Conservation (phyloP, 441 rosid species). For the Populus hybrid region DNA sequence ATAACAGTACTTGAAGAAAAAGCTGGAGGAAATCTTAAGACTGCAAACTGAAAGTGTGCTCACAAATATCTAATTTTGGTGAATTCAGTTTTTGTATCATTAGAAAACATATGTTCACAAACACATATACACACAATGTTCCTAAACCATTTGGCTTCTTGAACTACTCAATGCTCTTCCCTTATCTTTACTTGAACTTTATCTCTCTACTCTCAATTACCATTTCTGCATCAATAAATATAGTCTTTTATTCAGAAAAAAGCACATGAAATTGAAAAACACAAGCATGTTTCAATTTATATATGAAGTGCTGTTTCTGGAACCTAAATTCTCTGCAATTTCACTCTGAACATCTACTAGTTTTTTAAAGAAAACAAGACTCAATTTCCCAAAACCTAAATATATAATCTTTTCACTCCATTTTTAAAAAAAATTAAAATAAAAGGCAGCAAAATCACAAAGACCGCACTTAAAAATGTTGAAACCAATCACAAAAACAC, state of each 20-base stretch:
- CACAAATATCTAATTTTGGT: not conserved
- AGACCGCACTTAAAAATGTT: not conserved
- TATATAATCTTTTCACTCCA: not conserved
- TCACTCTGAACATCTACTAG: not conserved
- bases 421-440: no score
- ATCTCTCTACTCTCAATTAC: not conserved
- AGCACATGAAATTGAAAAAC: not conserved
- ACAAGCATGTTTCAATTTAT: not conserved
- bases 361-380: not conserved
- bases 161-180: not conserved
- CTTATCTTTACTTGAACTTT: not conserved
- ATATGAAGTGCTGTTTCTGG: not conserved
- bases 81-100: not conserved
- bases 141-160: not conserved
- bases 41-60: not conserved
- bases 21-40: not conserved
- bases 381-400: not conserved
- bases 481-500: not conserved
- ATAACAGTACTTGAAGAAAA: not conserved
- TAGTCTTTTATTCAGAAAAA: not conserved
- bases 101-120: not conserved
- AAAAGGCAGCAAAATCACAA: not conserved
- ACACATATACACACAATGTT: not conserved
- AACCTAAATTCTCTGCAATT: not conserved
- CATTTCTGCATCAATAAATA: not conserved